phyloP scores from a whole-genome alignment of 495 filamentous ascomycete genomes.

The Penicillium tannophilum region DNA sequence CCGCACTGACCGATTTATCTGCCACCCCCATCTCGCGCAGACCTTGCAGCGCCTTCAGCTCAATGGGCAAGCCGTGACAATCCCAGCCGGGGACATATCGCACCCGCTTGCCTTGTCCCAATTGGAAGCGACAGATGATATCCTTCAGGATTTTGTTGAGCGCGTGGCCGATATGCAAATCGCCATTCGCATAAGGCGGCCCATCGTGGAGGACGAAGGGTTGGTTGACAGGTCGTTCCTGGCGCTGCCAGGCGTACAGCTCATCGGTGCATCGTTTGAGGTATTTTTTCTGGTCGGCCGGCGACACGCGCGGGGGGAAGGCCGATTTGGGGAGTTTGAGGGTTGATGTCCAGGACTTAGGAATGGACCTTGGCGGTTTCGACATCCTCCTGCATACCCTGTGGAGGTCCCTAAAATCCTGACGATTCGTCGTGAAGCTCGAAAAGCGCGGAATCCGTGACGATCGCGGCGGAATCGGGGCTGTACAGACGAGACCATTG shows the following conservation, averaged over 20 bases:
- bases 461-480: not conserved
- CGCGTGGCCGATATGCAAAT: constrained; percentile 94
- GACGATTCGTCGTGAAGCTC: constrained; percentile 10
- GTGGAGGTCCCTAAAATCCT: constrained; percentile 4
- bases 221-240: constrained; percentile 56
- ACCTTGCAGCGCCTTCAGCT: constrained; percentile 87
- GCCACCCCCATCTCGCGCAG: constrained; percentile 32
- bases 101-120: constrained; percentile 74
- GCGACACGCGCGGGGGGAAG: constrained; percentile 56
- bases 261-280: constrained; percentile 80
- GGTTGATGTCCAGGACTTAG: constrained; percentile 60
- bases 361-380: constrained; percentile 46
- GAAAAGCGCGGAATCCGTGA: not conserved
- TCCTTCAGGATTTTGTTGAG: constrained; percentile 98
- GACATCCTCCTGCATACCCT: constrained; percentile 53
- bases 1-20: constrained; percentile 29
- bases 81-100: constrained; percentile 97
- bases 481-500: not conserved
- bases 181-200: constrained; percentile 94
- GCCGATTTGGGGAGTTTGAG: constrained; percentile 60
- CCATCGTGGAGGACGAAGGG: constrained; percentile 91
- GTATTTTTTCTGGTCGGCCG: constrained; percentile 60
- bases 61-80: constrained; percentile 96
- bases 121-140: constrained; percentile 77
- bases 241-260: constrained; percentile 84